Percentiles rank a stretch among this genome's conserved stretches.
Evolutionary conservation across 2,329 filamentous ascomycete species (phyloP).

Genomic region (Stagonosporopsis cucurbitacearum): DNA sequence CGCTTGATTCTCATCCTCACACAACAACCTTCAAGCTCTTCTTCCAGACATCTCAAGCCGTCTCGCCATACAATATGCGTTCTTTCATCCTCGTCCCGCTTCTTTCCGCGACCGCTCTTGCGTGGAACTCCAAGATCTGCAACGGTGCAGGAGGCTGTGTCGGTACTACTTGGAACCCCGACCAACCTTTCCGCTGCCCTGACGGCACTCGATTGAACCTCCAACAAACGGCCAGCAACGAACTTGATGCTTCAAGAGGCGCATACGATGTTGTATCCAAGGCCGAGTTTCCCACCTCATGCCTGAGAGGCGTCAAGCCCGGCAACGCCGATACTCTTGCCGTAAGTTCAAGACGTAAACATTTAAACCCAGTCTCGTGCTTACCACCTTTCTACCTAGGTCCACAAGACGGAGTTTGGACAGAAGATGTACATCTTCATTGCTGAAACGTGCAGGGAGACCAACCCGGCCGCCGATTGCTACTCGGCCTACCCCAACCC

Average conservation of each 20-base stretch:
- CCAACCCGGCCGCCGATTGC: slow-evolving; percentile 3
- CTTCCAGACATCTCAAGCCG: too few species aligned
- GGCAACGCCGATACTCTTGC: background rate
- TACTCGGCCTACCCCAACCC: slow-evolving; percentile 10
- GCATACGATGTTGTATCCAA: background rate
- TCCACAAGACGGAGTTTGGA: background rate
- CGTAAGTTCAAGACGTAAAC: background rate
- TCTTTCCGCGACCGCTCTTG: slow-evolving; percentile 2
- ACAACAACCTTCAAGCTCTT: too few species aligned
- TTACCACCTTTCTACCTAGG: background rate
- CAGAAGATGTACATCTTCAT: slow-evolving; percentile 14
- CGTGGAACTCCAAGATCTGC: slow-evolving; percentile 11
- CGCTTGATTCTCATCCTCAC: too few species aligned
- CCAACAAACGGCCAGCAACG: background rate
- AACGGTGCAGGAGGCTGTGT: slow-evolving; percentile 13
- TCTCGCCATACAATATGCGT: slow-evolving; percentile 4
- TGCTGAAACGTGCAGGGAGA: slow-evolving; percentile 3
- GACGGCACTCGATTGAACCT: background rate
- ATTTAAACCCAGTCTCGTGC: background rate
- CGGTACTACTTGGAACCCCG: background rate
- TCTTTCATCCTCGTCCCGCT: background rate
- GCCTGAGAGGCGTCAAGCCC: slow-evolving; percentile 4
- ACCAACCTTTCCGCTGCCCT: background rate
- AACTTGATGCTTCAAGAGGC: background rate
- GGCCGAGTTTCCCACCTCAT: slow-evolving; percentile 10